Base-by-base conservation (phyloP, 73 alveolate genomes). In the Paramecium tetraurelia region DNA sequence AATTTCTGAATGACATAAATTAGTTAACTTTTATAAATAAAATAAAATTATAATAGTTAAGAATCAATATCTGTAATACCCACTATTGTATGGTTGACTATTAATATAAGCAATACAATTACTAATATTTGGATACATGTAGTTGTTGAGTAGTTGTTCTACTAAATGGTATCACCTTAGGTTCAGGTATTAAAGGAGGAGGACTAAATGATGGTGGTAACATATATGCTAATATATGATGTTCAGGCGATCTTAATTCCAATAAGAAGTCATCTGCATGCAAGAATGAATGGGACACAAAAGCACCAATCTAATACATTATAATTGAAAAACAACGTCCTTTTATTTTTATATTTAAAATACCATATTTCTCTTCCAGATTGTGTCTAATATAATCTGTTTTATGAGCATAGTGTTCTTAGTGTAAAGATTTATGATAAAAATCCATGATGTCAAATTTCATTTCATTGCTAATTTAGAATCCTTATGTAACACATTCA, bases 341-440 rank as follows among this genome's bases (percentile, higher is more conserved):
- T 76, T 14, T n/a, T 12, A 4, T 16, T 48, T 48, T 7, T 8
- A 43, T 20, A 10, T 16, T 40, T 40, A 40, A 20, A 12, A 33
- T 76, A 76, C 89, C 89, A 41, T 76, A 76, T 76, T 76, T 76
- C 46, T 76, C 89, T 36, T 76, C 89, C 5, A 76, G 29, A 40
- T 76, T 76, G 8, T 76, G 89, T 76, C 89, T 76, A 21, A 76
- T 76, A 9, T 40, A 76, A 36, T 76, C 89, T 7, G 71, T 18
- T 76, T 76, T 76, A 76, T 76, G 63, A 20, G 63, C 70, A 76
- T 38, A 76, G 11, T 76, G 70, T 20, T 76, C 89, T 29, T 76
- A 12, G 8, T 36, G 36, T 18, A 76, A 76, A 38, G 71, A 40
- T 40, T 29, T 35, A 12, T 2, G 4, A 41, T 76, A 76, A 24